Evolutionary conservation across 1,284 basidiomycete species (phyloP).

Genomic region (Porogramme epimiltina): DNA sequence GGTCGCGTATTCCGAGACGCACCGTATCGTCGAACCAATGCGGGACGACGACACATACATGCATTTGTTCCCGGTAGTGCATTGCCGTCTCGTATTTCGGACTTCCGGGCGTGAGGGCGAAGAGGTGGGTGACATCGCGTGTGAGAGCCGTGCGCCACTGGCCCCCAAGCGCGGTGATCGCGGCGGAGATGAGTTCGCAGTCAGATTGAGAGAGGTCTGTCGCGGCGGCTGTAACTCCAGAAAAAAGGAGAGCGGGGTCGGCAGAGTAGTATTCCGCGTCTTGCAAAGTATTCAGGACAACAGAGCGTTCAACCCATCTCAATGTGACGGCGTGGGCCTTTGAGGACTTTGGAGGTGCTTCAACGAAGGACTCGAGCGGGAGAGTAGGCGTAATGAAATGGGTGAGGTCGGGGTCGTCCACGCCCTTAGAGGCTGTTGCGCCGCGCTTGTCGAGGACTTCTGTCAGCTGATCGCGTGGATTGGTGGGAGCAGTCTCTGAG

Average conservation of each 20-base stretch:
- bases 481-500: constrained; percentile 22
- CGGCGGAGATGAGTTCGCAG: constrained; percentile 72
- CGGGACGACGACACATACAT: constrained; percentile 67
- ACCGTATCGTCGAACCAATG: constrained; percentile 87
- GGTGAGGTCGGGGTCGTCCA: constrained; percentile 25
- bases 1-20: constrained; percentile 55
- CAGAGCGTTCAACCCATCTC: constrained; percentile 69
- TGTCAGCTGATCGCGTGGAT: constrained; percentile 21
- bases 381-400: constrained; percentile 29
- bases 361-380: constrained; percentile 27
- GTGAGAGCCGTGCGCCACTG: constrained; percentile 78
- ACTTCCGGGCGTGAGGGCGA: constrained; percentile 54
- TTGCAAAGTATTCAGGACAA: constrained; percentile 59
- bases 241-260: constrained; percentile 79
- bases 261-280: constrained; percentile 68
- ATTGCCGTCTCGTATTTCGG: constrained; percentile 67
- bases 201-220: constrained; percentile 67
- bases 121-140: constrained; percentile 84
- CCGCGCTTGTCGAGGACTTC: constrained; percentile 26
- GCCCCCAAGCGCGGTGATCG: constrained; percentile 79
- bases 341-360: constrained; percentile 23
- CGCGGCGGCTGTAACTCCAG: constrained; percentile 74
- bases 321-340: constrained; percentile 24
- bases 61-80: constrained; percentile 53
- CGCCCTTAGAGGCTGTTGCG: constrained; percentile 16